phyloP scores from a whole-genome alignment of 2,329 filamentous ascomycete species.

The Fonsecaea erecta region DNA sequence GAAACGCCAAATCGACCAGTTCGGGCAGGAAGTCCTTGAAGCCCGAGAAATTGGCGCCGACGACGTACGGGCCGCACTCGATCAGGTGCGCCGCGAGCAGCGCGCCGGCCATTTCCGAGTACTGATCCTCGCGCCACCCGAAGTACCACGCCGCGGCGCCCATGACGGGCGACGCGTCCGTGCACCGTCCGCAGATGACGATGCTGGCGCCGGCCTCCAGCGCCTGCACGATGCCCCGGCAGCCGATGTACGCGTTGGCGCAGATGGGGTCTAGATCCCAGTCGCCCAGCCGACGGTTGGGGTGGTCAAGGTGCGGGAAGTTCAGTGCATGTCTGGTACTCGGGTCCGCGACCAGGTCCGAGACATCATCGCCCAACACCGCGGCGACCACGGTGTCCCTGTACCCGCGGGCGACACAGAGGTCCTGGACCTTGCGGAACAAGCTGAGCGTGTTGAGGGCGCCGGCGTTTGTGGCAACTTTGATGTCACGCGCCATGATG shows the following conservation, averaged over 20 bases:
- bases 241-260: conserved; percentile 55
- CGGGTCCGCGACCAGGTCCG: no score
- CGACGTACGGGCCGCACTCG: conserved; percentile 39
- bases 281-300: conserved; percentile 1
- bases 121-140: conserved; percentile 25
- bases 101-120: conserved; percentile 30
- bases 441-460: conserved; percentile 29
- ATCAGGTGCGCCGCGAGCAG: conserved; percentile 44
- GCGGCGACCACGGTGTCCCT: conserved; percentile 3
- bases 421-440: conserved; percentile 13
- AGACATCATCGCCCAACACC: conserved; percentile 19
- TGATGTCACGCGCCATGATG: conserved; percentile 28
- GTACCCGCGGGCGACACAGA: conserved; percentile 6
- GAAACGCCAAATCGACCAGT: conserved; percentile 45
- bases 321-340: no score
- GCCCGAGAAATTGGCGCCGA: conserved; percentile 24
- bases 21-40: conserved; percentile 50
- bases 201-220: conserved; percentile 41
- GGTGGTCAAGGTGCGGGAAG: conserved; percentile 12
- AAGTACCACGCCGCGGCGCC: conserved; percentile 35
- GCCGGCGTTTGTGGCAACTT: conserved; percentile 35
- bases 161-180: conserved; percentile 39
- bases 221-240: conserved; percentile 45
- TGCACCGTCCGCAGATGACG: conserved; percentile 42
- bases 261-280: conserved; percentile 17